Base-by-base conservation (phyloP, 106 monocot genomes). In the Triglochin maritima region DNA sequence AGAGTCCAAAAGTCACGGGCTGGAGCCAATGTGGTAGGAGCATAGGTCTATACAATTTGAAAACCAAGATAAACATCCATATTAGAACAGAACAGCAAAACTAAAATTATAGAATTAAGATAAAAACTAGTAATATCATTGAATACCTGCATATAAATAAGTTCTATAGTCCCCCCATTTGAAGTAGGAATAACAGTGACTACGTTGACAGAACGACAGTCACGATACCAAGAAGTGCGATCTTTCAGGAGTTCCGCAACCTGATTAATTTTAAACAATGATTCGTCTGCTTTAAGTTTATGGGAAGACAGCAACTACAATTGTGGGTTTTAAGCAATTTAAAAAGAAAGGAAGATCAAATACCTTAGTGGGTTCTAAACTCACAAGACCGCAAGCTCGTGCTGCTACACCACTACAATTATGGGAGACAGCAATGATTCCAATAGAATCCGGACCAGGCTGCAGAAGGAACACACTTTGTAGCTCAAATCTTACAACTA, bases 381-480 rank as follows among this genome's bases (percentile, higher is more conserved):
- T 88, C 87, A 96, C 96, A 77, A 96, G 91, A 59, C 96, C 91
- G 50, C 91, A 96, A 13, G 91, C 96, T 77, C 96, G 81, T 48
- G 96, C 96, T 86, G 96, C 96, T 79, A 91, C 81, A 63, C 96
- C 96, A 88, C 83, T 77, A 69, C 91, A 86, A 78, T 84, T 91
- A 88, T 86, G 88, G 62, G 91, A 96, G 86, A 96, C 88, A 86
- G 95, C 87, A 71, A 96, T 71, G 91, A 96, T 91, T 86, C 91
- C 96, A 80, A 91, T 82, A 75, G 96, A 96, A 91, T 96, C 96
- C 91, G 96, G 96, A 96, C 96, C 96, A 96, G 96, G 96, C 96
- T 96, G 64, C 41, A 67, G 12, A 48, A 74, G 3, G 5, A 58
- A 5, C 17, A 2, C 29, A 66, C 2, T 10, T 51, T 7, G 29